Evolutionary conservation across 78 protist species (phyloP).

Genomic region (Guillardia theta): DNA sequence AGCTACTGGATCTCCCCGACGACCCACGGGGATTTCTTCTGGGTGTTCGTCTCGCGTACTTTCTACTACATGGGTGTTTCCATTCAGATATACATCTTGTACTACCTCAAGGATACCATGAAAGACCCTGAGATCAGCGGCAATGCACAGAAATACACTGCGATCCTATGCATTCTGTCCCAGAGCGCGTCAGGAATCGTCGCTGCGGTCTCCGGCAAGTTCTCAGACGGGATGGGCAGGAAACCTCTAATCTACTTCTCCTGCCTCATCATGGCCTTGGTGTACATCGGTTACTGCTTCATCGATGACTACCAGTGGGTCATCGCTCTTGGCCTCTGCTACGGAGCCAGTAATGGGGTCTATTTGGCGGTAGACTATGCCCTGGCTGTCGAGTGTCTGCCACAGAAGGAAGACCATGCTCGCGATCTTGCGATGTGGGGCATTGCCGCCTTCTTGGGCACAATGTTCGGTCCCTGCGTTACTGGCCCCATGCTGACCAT

Average conservation of each 20-base stretch:
- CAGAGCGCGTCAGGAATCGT: constrained; percentile 12
- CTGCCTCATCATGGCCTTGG: neutral
- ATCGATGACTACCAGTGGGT: neutral
- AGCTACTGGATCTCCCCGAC: constrained; percentile 13
- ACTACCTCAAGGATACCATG: constrained; percentile 1
- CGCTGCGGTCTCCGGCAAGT: neutral
- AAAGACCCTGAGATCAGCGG: neutral
- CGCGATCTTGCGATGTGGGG: constrained; percentile 36
- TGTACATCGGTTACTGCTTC: constrained; percentile 18
- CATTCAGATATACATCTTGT: constrained; percentile 44
- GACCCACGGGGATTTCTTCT: constrained; percentile 50
- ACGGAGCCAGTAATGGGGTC: constrained; percentile 11
- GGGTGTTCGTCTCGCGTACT: constrained; percentile 55
- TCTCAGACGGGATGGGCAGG: neutral
- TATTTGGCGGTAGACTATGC: constrained; percentile 14
- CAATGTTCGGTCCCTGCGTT: constrained; percentile 38
- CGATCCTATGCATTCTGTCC: neutral
- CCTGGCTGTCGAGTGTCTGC: constrained; percentile 29
- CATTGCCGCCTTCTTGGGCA: constrained; percentile 38
- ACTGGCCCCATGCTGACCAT: neutral
- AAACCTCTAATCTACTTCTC: constrained; percentile 25
- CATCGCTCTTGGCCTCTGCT: neutral
- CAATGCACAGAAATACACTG: constrained; percentile 8
- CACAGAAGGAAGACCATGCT: constrained; percentile 1
- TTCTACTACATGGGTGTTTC: constrained; percentile 51